A percentile compares a stretch with the other conserved stretches of the same genome.
Conservation (phyloP, 1,284 basidiomycete genomes). For the Puccinia horiana region DNA sequence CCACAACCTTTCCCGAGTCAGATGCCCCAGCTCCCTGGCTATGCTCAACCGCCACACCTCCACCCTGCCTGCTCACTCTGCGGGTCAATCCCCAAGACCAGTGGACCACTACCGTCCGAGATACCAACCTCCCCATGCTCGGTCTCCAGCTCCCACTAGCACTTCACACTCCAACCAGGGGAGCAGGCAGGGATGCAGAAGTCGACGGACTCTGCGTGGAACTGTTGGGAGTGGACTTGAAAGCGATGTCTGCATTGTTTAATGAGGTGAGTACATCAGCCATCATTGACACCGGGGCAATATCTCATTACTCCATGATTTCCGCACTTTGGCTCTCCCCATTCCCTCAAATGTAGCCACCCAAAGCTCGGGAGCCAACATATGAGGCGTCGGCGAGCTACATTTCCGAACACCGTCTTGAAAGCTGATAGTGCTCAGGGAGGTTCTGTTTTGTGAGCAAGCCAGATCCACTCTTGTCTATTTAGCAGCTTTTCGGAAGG, state of each 20-base stretch:
- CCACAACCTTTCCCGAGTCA: too few species aligned
- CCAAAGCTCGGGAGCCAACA: too few species aligned
- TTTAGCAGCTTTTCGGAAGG: not conserved
- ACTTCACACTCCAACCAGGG: not conserved
- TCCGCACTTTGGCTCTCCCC: not conserved
- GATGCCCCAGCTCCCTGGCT: too few species aligned
- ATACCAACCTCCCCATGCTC: too few species aligned
- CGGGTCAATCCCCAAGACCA: too few species aligned
- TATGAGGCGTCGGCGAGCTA: not conserved
- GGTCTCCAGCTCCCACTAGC: not conserved
- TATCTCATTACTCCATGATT: not conserved
- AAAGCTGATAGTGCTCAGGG: not conserved
- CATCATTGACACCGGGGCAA: not conserved
- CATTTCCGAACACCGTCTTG: not conserved
- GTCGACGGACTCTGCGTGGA: not conserved
- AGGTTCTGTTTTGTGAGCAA: not conserved
- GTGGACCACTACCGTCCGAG: too few species aligned
- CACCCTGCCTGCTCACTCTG: too few species aligned
- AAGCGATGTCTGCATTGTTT: not conserved
- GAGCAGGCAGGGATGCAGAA: not conserved
- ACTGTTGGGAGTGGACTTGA: not conserved
- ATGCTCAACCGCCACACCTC: too few species aligned
- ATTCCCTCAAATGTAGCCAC: constrained; percentile 4
- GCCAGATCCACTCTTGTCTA: not conserved
- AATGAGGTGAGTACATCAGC: not conserved